Base-by-base conservation (phyloP, 805 yeast species). In the Cyberlindnera veronae region DNA sequence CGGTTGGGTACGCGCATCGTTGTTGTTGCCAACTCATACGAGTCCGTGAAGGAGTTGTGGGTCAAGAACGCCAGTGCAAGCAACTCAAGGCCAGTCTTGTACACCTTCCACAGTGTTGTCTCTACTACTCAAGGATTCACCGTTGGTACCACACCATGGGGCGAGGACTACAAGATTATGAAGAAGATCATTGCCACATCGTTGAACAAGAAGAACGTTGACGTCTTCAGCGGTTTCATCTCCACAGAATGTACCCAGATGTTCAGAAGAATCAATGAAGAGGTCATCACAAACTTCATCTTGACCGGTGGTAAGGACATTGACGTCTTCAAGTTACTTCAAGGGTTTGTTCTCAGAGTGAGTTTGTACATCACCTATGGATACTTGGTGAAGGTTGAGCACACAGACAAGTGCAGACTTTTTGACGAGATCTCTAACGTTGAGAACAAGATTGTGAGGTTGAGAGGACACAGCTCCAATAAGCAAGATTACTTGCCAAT, bases 21-120 rank as follows among this genome's bases (percentile, higher is more conserved):
- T 1, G 70, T 85, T 11, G 79, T 85, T 14, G 90, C 79, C n/a
- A 82, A 84, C 54, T 72, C 83, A 1, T 79, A 64, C 48, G 72
- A 69, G 4, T 71, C 81, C 6, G 77, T 80, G 1, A 57, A 61
- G 28, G 63, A 63, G 18, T 60, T 84, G 3, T 82, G 85, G 84
- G 57, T 72, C 20, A 59, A 58, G 21, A 66, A 68, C 47, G 63
- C 78, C 7, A 56, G 66, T 24, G 74, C 79, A 3, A 76, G 75
- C 44, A 80, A 77, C 50, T 84, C 91, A 2, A 64, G 95, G 30
- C 93, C 93, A 0, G 60, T 69, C 16, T 65, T 74, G 39, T 76
- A 75, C 57, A 81, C 89, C 1, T 84, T 85, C 61, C 93, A 85
- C 60, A 63, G 68, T 15, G 67, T 83, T 3, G 66, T 83, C 31